Base-by-base conservation (phyloP, 169 alveolate species). In the Eimeria sp. region DNA sequence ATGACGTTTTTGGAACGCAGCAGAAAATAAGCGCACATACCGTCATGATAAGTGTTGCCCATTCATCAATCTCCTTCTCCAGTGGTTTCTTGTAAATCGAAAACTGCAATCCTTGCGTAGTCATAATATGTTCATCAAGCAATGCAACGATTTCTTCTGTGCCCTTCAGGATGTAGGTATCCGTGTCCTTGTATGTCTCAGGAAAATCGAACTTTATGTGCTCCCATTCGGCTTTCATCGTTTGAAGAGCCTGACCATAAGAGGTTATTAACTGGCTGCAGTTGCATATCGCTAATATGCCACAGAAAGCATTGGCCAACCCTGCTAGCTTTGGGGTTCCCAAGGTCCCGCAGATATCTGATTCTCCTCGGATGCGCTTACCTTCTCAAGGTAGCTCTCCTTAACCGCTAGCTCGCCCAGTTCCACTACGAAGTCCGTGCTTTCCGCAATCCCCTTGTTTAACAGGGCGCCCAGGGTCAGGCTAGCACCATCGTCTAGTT, bases 101-200 rank as follows among this genome's bases (percentile, higher is more conserved):
- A 91, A 99, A 98, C 90, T 98, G 99, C 98, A 99, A 97, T 74
- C 99, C 99, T 96, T 99, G 98, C 25, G 99, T 98, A 54, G 98
- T 98, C 78, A 99, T 99, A 72, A 99, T 98, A 95, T 99, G 99
- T 74, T 99, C 99, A 97, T 99, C 99, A 66, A 99, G 98, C 96
- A 98, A 97, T 40, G 98, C 98, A 89, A 98, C 97, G 18, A 99
- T 99, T 95, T 97, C 98, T 89, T 98, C 99, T 74, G 98, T 97
- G 43, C 99, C 99, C 95, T 98, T 97, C 83, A 98, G 97, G 58
- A 98, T 98, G 96, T 96, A 98, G 62, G 99, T 98, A 27, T 97
- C 99, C 60, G 98, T 97, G 37, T 97, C 95, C 89, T 98, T 97
- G 95, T 97, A 98, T 23, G 97, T 97, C 66, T 97, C 98, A 37